Conservation (phyloP, 257 asterid species). For the Osmanthus fragrans region DNA sequence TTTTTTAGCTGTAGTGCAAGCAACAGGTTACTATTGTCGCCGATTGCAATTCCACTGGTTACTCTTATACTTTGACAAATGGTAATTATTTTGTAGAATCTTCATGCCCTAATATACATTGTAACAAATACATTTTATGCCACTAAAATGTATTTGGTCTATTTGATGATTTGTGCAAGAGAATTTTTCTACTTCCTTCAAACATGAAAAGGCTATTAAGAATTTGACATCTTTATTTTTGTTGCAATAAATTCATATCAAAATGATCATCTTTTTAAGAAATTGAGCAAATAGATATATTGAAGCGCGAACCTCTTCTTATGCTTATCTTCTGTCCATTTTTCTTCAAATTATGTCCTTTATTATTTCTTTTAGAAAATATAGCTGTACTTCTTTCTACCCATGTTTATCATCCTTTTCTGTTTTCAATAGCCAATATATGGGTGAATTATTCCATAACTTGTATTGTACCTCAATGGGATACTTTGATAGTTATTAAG, state of each 20-base stretch:
- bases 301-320: too few species aligned
- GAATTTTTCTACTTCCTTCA: not conserved
- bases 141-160: not conserved
- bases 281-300: too few species aligned
- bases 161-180: not conserved
- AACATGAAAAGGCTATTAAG: not conserved
- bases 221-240: not conserved
- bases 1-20: too few species aligned
- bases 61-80: too few species aligned
- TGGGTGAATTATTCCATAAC: not conserved
- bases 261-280: too few species aligned
- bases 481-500: not conserved
- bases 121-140: not conserved
- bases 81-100: too few species aligned
- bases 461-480: not conserved
- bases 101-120: too few species aligned
- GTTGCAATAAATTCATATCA: too few species aligned
- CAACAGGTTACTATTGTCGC: not conserved
- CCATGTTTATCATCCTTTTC: not conserved
- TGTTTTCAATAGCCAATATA: not conserved
- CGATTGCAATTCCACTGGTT: not conserved
- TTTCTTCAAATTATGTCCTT: too few species aligned
- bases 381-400: too few species aligned
- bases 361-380: too few species aligned
- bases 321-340: too few species aligned